Percentiles rank a stretch among this genome's conserved stretches.
Conservation (phyloP, 106 monocot genomes). For the Platanthera guangdongensis region DNA sequence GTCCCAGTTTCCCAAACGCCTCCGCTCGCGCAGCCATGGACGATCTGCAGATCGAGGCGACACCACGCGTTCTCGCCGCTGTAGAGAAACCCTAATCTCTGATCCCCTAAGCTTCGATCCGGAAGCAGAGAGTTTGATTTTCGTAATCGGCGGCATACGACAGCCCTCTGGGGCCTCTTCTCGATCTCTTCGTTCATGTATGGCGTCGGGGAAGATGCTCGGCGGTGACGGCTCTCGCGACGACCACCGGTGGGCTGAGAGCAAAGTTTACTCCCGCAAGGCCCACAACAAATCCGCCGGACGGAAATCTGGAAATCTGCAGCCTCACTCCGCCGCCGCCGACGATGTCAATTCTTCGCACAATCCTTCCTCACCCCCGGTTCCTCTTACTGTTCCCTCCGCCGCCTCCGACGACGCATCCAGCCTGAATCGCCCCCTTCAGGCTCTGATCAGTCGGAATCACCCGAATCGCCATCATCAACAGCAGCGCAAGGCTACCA, state of each 20-base stretch:
- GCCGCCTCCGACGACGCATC: constrained; percentile 43
- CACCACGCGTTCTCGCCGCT: not conserved
- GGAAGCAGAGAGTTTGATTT: not conserved
- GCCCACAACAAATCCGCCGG: constrained; percentile 42
- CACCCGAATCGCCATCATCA: constrained; percentile 4
- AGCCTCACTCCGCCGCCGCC: constrained; percentile 7
- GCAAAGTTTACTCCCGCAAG: constrained; percentile 84
- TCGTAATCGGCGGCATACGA: not conserved
- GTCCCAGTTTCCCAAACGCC: not conserved
- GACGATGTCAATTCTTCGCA: constrained; percentile 31
- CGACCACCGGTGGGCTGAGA: constrained; percentile 56
- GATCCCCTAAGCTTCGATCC: not conserved
- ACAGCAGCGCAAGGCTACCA: constrained; percentile 19
- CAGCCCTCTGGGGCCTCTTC: not conserved
- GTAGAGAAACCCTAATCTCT: constrained; percentile 5
- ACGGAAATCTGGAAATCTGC: constrained; percentile 4
- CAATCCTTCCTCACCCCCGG: constrained; percentile 15
- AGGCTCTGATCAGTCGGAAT: constrained; percentile 16
- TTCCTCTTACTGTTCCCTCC: constrained; percentile 7
- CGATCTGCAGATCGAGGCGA: constrained; percentile 5
- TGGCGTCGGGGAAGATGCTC: constrained; percentile 54
- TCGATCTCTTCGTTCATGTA: constrained; percentile 26
- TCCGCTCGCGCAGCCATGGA: not conserved
- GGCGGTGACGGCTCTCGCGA: constrained; percentile 58
- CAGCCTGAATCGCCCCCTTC: constrained; percentile 30